Evolutionary conservation across 768 basidiomycete species (phyloP).

Genomic region (Suillus fuscotomentosus): DNA sequence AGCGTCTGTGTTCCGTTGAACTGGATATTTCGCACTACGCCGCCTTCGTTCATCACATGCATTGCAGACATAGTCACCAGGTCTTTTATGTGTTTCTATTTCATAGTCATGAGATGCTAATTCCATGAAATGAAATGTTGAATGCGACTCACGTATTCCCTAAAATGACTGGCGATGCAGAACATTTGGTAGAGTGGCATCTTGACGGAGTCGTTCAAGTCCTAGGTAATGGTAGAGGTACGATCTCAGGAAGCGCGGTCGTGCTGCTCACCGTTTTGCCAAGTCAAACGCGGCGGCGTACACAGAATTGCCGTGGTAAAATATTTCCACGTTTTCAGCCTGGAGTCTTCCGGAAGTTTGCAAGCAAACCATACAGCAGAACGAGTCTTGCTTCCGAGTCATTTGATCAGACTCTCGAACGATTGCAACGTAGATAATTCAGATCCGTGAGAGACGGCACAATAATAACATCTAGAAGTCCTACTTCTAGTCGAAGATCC

Average conservation of each 20-base stretch:
- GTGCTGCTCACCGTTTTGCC: background rate
- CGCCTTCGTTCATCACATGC: slow-evolving; percentile 72
- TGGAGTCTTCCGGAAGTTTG: background rate
- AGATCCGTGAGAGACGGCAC: background rate
- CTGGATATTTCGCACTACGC: slow-evolving; percentile 78
- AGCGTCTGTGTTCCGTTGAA: slow-evolving; percentile 73
- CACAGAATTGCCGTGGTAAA: background rate
- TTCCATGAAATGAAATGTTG: background rate
- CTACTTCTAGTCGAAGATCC: background rate
- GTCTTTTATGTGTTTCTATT: slow-evolving; percentile 71
- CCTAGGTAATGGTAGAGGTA: background rate
- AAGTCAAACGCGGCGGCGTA: background rate
- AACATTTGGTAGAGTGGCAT: slow-evolving; percentile 92
- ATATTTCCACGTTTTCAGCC: background rate
- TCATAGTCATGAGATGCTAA: background rate
- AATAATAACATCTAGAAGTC: background rate
- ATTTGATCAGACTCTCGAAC: background rate
- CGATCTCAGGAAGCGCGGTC: background rate
- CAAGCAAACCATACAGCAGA: background rate
- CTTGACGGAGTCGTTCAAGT: slow-evolving; percentile 6
- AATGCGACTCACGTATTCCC: slow-evolving; percentile 59
- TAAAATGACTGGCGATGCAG: slow-evolving; percentile 76
- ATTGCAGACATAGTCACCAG: slow-evolving; percentile 70
- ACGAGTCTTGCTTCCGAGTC: background rate
- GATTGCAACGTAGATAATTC: background rate